A percentile compares a stretch with the other conserved stretches of the same genome.
These are phyloP conservation scores for Talaromyces thailandensis DNA, from an alignment of 495 filamentous ascomycete genomes.

Conservation along the genomic window DNA sequence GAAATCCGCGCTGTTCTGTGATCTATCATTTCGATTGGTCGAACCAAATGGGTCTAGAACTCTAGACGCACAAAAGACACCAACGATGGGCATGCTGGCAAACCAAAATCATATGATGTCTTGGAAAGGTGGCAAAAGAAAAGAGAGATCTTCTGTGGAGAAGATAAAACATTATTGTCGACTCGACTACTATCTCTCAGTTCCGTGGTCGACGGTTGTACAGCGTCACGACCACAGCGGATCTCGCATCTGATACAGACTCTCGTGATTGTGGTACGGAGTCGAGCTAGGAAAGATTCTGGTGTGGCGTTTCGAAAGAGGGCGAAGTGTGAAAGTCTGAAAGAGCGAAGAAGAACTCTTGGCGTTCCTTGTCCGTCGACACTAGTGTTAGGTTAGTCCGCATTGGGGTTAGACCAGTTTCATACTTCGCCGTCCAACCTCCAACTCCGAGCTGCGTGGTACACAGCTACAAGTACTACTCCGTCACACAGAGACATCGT, in stretches of 20 bases:
- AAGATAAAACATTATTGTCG: not conserved
- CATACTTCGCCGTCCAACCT: not conserved
- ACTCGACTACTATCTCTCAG: not conserved
- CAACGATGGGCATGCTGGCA: not conserved
- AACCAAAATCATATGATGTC: not conserved
- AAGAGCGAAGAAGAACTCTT: not conserved
- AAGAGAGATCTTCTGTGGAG: not conserved
- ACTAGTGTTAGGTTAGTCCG: not conserved
- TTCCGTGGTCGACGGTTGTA: not conserved
- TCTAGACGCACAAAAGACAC: not conserved
- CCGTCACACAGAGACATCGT: not conserved
- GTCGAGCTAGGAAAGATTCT: not conserved
- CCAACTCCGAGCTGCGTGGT: not conserved
- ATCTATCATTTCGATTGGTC: not conserved
- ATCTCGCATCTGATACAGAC: not conserved
- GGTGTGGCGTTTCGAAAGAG: not conserved
- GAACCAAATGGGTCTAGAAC: not conserved
- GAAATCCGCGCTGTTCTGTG: not conserved
- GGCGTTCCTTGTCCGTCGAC: not conserved
- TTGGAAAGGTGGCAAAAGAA: not conserved
- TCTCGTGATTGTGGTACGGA: too few species aligned
- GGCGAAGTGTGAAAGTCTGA: not conserved
- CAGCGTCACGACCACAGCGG: not conserved
- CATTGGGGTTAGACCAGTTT: not conserved
- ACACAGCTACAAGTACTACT: not conserved